Evolutionary conservation across 805 yeast species (phyloP), one percentile per base, ranked within the genome.

Genomic region (Yarrowia phangngaensis): DNA sequence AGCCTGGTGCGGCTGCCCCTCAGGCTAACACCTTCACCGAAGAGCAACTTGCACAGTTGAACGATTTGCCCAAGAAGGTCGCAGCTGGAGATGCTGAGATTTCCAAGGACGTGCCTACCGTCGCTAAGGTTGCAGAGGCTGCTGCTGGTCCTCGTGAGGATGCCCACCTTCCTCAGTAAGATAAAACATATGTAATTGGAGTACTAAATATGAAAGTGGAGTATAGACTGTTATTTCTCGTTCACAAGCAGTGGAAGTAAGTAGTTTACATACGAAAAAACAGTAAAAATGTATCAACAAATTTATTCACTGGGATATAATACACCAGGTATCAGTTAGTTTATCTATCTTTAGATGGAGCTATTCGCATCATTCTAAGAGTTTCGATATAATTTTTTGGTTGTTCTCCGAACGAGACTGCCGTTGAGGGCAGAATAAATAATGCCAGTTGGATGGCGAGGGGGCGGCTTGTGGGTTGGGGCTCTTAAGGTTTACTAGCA

Each of bases 371-470:
- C 13, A 26, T 27, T 26, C 27, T 23, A 6, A 20, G 31, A 23
- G 26, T 38, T 38, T 38, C 24, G 32, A 38, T 38, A 19, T 14
- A 13, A 3, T 26, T 38, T 38, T 36, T 24, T 20, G 17, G 26
- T 38, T 38, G 32, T 38, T 38, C 45, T 38, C 45, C 45, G 45
- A 38, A 38, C 45, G 45, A 38, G 45, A 38, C 45, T 38, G 45
- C 45, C 45, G 45, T 38, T 38, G 45, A 38, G 45, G 45, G 45
- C 45, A 38, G 45, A 38, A 38, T 38, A 38, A 38, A 38, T 38
- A 38, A 27, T 38, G 45, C 45, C 45, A 38, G 45, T 38, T 38
- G 45, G 45, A 38, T 38, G 45, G 45, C 45, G 45, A 19, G 31
- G 12, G 40, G n/a, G n/a, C n/a, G n/a, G n/a, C n/a, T n/a, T 22